phyloP scores from a whole-genome alignment of 2,329 filamentous ascomycete species.

The Lecanicillium sp. region DNA sequence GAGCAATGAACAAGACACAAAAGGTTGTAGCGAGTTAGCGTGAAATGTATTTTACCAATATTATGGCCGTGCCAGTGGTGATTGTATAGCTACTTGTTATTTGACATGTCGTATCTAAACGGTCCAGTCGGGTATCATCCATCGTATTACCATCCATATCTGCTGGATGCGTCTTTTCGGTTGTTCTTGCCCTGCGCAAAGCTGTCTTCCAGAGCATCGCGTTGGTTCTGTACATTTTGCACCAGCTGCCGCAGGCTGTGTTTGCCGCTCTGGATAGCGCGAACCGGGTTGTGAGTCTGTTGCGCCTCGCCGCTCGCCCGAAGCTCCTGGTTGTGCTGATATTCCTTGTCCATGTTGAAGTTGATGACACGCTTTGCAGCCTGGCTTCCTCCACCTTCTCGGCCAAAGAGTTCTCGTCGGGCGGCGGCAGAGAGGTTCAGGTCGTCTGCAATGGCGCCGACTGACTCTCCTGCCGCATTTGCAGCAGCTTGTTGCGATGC shows the following conservation, averaged over 20 bases:
- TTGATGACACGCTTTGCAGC: conserved; percentile 58
- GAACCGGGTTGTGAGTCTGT: conserved; percentile 73
- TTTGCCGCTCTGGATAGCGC: conserved; percentile 73
- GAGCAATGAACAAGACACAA: neutral
- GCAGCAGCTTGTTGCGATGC: conserved; percentile 17
- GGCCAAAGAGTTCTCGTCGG: conserved; percentile 78
- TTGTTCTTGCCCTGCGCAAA: conserved; percentile 77
- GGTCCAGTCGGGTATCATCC: conserved; percentile 1
- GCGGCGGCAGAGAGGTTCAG: conserved; percentile 73
- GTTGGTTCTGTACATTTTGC: conserved; percentile 71
- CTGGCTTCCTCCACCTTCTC: conserved; percentile 36
- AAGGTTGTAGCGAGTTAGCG: too few species aligned
- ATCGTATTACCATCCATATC: conserved; percentile 69
- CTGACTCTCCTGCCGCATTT: conserved; percentile 38
- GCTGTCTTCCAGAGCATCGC: conserved; percentile 83
- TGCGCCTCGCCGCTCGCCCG: conserved; percentile 58
- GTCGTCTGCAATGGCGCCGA: conserved; percentile 65
- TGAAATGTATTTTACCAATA: too few species aligned
- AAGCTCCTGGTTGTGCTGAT: conserved; percentile 73
- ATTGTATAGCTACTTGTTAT: too few species aligned
- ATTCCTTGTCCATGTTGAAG: conserved; percentile 86
- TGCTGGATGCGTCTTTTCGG: conserved; percentile 70
- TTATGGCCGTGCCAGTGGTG: too few species aligned
- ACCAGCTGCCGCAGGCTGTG: conserved; percentile 85
- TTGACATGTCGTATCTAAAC: neutral